A percentile compares a stretch with the other conserved stretches of the same genome.
Evolutionary conservation across 2,329 filamentous ascomycete genomes (phyloP).

Genomic region (Ophiostoma angusticollis): DNA sequence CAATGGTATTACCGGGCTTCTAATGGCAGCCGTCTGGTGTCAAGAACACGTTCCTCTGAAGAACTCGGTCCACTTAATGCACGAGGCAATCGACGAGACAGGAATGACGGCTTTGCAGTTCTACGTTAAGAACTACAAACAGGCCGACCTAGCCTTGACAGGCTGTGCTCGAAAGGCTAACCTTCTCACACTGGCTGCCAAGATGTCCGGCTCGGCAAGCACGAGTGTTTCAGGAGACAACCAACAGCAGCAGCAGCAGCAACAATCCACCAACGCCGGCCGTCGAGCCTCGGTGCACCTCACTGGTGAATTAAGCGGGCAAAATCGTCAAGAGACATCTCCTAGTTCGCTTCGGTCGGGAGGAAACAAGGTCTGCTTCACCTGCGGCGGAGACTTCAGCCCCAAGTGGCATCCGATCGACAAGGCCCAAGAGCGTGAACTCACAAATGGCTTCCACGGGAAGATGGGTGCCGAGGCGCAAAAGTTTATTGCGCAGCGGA

Average conservation of each 20-base stretch:
- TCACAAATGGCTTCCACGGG: slow-evolving; percentile 39
- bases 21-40: slow-evolving; percentile 83
- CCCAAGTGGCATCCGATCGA: slow-evolving; percentile 60
- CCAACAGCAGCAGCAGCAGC: slow-evolving; percentile 6
- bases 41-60: slow-evolving; percentile 70
- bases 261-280: too few species aligned
- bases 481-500: slow-evolving; percentile 46
- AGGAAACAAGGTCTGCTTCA: slow-evolving; percentile 48
- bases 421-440: slow-evolving; percentile 36
- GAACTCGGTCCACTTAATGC: slow-evolving; percentile 62
- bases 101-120: slow-evolving; percentile 72
- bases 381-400: slow-evolving; percentile 56
- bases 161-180: slow-evolving; percentile 90
- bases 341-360: slow-evolving; percentile 24
- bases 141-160: slow-evolving; percentile 79
- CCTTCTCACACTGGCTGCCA: slow-evolving; percentile 53
- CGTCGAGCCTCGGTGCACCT: slow-evolving; percentile 1
- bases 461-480: slow-evolving; percentile 41
- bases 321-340: slow-evolving; percentile 16
- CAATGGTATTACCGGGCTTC: slow-evolving; percentile 66
- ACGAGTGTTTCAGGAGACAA: background rate
- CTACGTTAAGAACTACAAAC: slow-evolving; percentile 82
- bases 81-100: slow-evolving; percentile 58
- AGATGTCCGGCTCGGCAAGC: slow-evolving; percentile 22
- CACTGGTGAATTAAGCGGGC: slow-evolving; percentile 10